Evolutionary conservation across 192 early-diverging fungal species (phyloP).

Genomic region (Gamsiella multidivaricata): DNA sequence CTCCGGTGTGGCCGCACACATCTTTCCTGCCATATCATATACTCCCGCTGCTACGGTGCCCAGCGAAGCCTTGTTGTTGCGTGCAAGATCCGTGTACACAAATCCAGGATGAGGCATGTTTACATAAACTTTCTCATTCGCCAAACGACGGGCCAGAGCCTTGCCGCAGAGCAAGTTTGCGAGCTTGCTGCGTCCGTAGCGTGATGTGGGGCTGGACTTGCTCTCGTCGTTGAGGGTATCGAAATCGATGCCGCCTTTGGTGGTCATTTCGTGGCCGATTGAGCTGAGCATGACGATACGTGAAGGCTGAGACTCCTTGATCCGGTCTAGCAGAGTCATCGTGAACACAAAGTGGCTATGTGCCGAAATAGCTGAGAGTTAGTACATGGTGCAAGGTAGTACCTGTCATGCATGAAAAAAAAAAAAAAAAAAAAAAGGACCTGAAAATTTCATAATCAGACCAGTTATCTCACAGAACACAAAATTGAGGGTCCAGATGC

Average conservation of each 20-base stretch:
- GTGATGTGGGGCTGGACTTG: conserved; percentile 25
- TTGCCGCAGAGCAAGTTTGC: conserved; percentile 64
- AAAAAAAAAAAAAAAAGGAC: too few species aligned
- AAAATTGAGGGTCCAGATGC: too few species aligned
- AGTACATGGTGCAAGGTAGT: not conserved
- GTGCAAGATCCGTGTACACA: conserved; percentile 61
- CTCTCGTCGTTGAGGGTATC: conserved; percentile 56
- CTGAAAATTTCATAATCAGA: not conserved
- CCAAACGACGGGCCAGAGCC: conserved; percentile 56
- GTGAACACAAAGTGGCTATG: conserved; percentile 52
- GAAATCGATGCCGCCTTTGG: conserved; percentile 54
- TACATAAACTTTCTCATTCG: conserved; percentile 47
- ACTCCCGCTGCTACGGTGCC: conserved; percentile 8
- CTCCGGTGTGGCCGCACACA: conserved; percentile 41
- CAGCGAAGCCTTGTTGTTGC: conserved; percentile 31
- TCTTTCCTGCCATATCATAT: conserved; percentile 37
- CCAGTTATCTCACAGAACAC: too few species aligned
- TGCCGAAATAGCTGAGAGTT: conserved; percentile 17
- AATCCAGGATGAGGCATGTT: conserved; percentile 66
- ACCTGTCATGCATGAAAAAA: too few species aligned
- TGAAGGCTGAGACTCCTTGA: conserved; percentile 48
- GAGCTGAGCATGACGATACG: conserved; percentile 58
- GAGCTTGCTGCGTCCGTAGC: conserved; percentile 66
- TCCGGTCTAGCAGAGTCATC: conserved; percentile 35
- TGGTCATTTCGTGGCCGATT: conserved; percentile 40